phyloP scores from a whole-genome alignment of 179 eudicot species.

The Silene noctiflora region DNA sequence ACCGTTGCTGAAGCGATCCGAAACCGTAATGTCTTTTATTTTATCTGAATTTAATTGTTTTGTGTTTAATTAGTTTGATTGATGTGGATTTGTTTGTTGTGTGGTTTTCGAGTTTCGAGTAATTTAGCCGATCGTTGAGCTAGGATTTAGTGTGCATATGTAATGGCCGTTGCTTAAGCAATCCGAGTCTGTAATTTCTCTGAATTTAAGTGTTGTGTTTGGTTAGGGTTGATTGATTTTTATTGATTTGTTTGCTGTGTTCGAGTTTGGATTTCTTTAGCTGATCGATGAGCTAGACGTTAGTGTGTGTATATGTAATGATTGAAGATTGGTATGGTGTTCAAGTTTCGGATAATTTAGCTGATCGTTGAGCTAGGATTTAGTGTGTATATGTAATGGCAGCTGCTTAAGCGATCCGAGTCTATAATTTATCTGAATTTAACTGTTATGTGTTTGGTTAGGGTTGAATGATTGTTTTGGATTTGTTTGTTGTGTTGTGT shows the following conservation, averaged over 20 bases:
- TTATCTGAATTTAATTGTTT: neutral
- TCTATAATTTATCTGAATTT: constrained; percentile 45
- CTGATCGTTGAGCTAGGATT: constrained; percentile 1
- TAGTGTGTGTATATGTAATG: too few relatives aligned
- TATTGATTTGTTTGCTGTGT: too few relatives aligned
- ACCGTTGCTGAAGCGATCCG: constrained; percentile 93
- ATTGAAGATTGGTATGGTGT: too few relatives aligned
- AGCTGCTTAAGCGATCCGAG: constrained; percentile 94
- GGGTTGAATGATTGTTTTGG: neutral
- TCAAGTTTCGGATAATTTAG: neutral
- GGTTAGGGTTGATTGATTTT: too few relatives aligned
- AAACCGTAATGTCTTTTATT: constrained; percentile 49
- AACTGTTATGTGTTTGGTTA: neutral
- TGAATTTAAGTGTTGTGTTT: too few relatives aligned
- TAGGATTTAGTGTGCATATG: too few relatives aligned
- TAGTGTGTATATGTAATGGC: constrained; percentile 53
- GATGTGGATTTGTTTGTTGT: neutral
- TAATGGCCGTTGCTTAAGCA: too few relatives aligned
- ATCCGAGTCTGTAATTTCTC: too few relatives aligned
- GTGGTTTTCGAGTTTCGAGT: neutral
- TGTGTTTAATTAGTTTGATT: neutral
- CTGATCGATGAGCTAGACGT: too few relatives aligned
- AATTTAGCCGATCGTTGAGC: too few relatives aligned
- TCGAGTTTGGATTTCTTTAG: too few relatives aligned
- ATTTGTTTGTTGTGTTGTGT: constrained; percentile 5